These are phyloP conservation scores for Arthrobotrys pseudoclavata DNA, from an alignment of 2,329 filamentous ascomycete species.

Conservation along the genomic window DNA sequence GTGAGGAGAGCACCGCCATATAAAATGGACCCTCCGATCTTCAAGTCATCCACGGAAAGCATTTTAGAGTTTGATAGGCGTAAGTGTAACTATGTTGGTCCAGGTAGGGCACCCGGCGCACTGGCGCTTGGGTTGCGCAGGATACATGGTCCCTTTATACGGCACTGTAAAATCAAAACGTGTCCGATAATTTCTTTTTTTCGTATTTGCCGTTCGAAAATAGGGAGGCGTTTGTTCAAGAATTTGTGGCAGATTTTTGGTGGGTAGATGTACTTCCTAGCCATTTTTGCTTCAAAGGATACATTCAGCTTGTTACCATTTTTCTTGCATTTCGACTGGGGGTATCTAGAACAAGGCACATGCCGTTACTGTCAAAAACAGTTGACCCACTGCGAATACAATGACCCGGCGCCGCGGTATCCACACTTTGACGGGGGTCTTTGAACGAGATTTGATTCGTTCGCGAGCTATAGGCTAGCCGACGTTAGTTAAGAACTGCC, in stretches of 20 bases:
- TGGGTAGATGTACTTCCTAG: not conserved
- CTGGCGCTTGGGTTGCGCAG: slow-evolving; percentile 2
- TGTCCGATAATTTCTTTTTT: not conserved
- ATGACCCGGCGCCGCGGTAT: slow-evolving; percentile 9
- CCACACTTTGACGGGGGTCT: not conserved
- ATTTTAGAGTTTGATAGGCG: slow-evolving; percentile 17
- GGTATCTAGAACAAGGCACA: not conserved
- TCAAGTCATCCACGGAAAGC: slow-evolving; percentile 13
- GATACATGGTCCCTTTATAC: slow-evolving; percentile 8
- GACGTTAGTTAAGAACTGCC: slow-evolving; percentile 1
- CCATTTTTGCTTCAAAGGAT: not conserved
- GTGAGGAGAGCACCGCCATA: slow-evolving; percentile 37
- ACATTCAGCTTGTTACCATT: not conserved
- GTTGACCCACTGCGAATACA: not conserved
- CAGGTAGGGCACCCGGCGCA: not conserved
- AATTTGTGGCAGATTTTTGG: not conserved
- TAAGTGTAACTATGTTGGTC: slow-evolving; percentile 9
- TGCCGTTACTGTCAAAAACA: not conserved
- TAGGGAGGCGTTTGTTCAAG: not conserved
- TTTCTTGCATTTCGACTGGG: not conserved
- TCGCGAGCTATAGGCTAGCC: slow-evolving; percentile 3
- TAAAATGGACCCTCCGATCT: slow-evolving; percentile 21
- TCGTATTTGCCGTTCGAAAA: not conserved
- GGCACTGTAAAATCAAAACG: not conserved
- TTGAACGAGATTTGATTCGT: slow-evolving; percentile 2